Evolutionary conservation across 352 stramenopile genomes (phyloP).

Genomic region (Sclerospora graminicola): DNA sequence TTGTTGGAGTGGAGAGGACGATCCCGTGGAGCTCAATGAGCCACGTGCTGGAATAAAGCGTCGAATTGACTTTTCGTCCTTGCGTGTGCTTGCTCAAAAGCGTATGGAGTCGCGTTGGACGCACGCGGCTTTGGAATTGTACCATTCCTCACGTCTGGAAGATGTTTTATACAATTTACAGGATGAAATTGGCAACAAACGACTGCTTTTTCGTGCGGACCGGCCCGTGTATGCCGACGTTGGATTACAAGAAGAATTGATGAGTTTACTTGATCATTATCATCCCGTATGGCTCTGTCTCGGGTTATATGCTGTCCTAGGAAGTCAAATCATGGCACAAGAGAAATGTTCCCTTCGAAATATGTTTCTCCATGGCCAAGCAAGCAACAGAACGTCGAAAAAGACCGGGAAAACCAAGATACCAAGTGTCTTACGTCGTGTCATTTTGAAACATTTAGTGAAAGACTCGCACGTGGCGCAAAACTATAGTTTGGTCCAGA

Average conservation of each 20-base stretch:
- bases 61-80: slow-evolving; percentile 49
- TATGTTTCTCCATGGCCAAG: slow-evolving; percentile 31
- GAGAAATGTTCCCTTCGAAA: slow-evolving; percentile 46
- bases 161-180: slow-evolving; percentile 52
- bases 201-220: slow-evolving; percentile 78
- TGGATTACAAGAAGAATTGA: slow-evolving; percentile 76
- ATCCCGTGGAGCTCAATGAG: slow-evolving; percentile 7
- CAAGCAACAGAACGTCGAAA: slow-evolving; percentile 4
- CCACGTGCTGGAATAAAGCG: slow-evolving; percentile 7
- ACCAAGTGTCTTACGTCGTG: slow-evolving; percentile 40
- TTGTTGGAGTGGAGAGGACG: slow-evolving; percentile 16
- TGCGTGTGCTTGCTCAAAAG: slow-evolving; percentile 64
- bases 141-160: slow-evolving; percentile 40
- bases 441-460: slow-evolving; percentile 56
- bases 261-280: slow-evolving; percentile 86
- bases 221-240: slow-evolving; percentile 87
- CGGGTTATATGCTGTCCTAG: slow-evolving; percentile 82
- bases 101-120: slow-evolving; percentile 59
- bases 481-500: slow-evolving; percentile 59
- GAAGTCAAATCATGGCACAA: slow-evolving; percentile 35
- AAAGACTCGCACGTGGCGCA: slow-evolving; percentile 49
- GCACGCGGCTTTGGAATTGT: slow-evolving; percentile 45
- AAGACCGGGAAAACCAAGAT: slow-evolving; percentile 28
- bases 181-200: slow-evolving; percentile 58
- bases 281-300: slow-evolving; percentile 87